Evolutionary conservation across 768 basidiomycete species (phyloP).

Genomic region (Tephrocybe sp.): DNA sequence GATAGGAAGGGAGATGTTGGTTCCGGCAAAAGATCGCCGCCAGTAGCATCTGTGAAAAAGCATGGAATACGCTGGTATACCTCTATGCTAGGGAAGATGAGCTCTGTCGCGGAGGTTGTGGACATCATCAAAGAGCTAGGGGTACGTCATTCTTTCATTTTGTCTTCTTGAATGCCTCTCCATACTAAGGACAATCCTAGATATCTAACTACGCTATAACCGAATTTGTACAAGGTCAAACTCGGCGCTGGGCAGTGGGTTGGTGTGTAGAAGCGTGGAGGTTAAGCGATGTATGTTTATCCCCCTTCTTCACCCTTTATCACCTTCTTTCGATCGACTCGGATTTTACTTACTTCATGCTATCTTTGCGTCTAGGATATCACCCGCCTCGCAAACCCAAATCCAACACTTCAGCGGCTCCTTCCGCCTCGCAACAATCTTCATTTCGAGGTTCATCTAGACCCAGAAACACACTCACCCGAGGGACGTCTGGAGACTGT

Average conservation of each 20-base stretch:
- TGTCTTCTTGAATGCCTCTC: not conserved
- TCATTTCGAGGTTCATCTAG: conserved; percentile 30
- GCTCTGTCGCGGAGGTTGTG: conserved; percentile 66
- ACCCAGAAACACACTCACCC: conserved; percentile 21
- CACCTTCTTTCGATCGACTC: not conserved
- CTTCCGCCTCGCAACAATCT: conserved; percentile 62
- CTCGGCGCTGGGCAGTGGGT: conserved; percentile 87
- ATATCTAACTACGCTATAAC: conserved; percentile 84
- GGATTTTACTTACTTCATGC: not conserved
- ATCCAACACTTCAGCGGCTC: conserved; percentile 44
- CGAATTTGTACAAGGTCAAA: conserved; percentile 83
- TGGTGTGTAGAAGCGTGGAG: conserved; percentile 73
- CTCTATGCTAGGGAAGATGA: conserved; percentile 86
- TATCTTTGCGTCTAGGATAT: conserved; percentile 22
- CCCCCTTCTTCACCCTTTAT: not conserved
- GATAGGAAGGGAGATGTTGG: not conserved
- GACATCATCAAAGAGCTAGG: conserved; percentile 41
- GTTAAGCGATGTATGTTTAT: conserved; percentile 75
- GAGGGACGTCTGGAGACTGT: conserved; percentile 24
- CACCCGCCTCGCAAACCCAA: conserved; percentile 33
- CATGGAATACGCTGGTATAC: conserved; percentile 75
- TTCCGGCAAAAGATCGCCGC: not conserved
- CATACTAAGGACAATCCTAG: conserved; percentile 34
- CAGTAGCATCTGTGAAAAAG: not conserved
- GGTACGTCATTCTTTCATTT: conserved; percentile 23